Evolutionary conservation across 768 basidiomycete genomes (phyloP), one percentile per base, ranked within the genome.

Genomic region (Auricularia auricula-judae): DNA sequence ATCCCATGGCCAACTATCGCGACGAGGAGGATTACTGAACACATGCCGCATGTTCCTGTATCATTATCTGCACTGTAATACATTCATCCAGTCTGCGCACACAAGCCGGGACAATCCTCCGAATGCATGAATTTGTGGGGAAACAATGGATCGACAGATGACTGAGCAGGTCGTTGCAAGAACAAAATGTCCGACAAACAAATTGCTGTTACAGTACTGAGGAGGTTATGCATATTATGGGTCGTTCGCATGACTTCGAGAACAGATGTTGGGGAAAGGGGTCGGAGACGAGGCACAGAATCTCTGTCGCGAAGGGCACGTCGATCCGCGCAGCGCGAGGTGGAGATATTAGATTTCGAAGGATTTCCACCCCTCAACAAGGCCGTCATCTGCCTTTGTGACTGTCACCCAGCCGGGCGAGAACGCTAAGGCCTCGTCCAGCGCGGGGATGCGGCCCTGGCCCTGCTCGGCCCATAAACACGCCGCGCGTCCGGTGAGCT

Each of bases 391-490:
- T 63, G 72, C 67, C 74, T 87, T 88, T 4, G 82, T 81, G 58
- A 82, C 81, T n/a, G 78, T 77, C 10, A 81, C 84, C 88, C 89
- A 91, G 58, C 79, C 74, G 21, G 89, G 89, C 65, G 89, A 71
- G 71, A 86, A 87, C 5, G 72, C 70, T 5, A 88, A 70, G 34
- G 82, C 80, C 70, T 91, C 88, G 70, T 89, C 87, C 58, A 83
- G 76, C 2, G 88, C 87, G 3, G 88, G 88, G 21, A 90, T 87
- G 74, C 77, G 81, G 36, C 73, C 79, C 21, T 69, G 65, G 29
- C 60, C 64, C 33, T 85, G 84, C 70, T 89, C 87, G n/a, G 79
- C 81, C 84, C 86, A 88, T 63, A 82, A 81, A 66, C 86, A 87
- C 18, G 80, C 82, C 23, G 85, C 78, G 3, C 79, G 77, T 35